phyloP scores from a whole-genome alignment of 768 basidiomycete genomes.

The Phanerochaete sordida region DNA sequence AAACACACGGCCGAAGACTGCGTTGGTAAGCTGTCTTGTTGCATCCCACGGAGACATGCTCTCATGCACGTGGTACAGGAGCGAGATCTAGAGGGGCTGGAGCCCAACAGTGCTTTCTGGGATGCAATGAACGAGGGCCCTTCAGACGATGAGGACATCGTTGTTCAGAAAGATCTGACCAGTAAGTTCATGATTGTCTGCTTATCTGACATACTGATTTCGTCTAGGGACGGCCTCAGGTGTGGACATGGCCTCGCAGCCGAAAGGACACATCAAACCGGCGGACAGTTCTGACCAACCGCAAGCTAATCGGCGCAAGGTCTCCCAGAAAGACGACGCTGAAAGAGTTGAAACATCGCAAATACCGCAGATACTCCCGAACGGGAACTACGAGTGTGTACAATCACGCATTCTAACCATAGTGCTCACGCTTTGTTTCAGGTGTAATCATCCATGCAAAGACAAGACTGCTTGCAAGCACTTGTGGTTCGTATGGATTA shows the following conservation, averaged over 20 bases:
- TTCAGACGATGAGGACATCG: conserved; percentile 26
- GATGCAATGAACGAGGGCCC: conserved; percentile 26
- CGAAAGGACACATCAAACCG: neutral
- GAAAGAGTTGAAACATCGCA: neutral
- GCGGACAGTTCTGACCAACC: too few species aligned
- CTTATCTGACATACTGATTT: neutral
- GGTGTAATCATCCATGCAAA: conserved; percentile 81
- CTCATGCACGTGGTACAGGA: conserved; percentile 39
- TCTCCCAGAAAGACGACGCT: neutral
- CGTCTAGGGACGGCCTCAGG: neutral
- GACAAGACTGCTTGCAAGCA: conserved; percentile 75
- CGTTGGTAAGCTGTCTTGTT: conserved; percentile 38
- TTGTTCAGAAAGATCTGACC: conserved; percentile 31
- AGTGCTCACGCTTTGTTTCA: conserved; percentile 23
- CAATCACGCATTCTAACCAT: neutral
- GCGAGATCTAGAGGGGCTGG: conserved; percentile 60
- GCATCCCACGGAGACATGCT: neutral
- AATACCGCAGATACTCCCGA: conserved; percentile 41
- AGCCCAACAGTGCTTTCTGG: conserved; percentile 70
- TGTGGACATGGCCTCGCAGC: neutral
- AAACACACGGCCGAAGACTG: conserved; percentile 66
- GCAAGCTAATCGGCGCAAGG: neutral
- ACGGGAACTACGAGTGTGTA: conserved; percentile 64
- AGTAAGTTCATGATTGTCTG: neutral
- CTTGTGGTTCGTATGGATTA: conserved; percentile 55